Base-by-base conservation (phyloP, 352 stramenopile species). In the Albugo laibachii region DNA sequence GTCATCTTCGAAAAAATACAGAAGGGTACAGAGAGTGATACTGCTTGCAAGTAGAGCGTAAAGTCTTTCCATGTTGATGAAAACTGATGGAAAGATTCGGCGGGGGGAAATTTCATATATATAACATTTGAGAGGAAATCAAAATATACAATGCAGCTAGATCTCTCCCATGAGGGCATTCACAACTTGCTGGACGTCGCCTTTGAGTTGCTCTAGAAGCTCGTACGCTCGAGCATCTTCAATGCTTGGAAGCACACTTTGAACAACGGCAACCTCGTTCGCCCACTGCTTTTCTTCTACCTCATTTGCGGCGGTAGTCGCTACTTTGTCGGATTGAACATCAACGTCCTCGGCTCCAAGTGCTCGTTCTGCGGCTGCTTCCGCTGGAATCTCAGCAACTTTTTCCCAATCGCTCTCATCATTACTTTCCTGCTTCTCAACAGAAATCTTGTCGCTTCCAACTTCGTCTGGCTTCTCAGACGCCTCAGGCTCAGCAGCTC, bases 111-210 rank as follows among this genome's bases (percentile, higher is more conserved):
- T 10, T n/a, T 31, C 24, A 31, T 31, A 10, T 31, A 31, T 8
- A 31, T 31, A 31, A 31, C 8, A 31, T 31, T 31, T 31, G 24
- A 8, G 3, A 31, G 8, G 24, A 31, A 31, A 31, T 31, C 24
- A 31, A 31, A 31, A 31, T 31, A 31, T 31, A 31, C 24, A 43
- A 8, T 43, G n/a, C 36, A 51, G 61, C 67, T 82, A 83, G 62
- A 76, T 70, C 53, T 79, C 66, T 49, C 83, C 75, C 72, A 87
- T 84, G 24, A 91, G 44, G 35, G 69, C 60, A 65, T 91, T 86
- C 16, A 91, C 19, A 35, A 85, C 78, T 11, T 86, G 60, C 53
- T 84, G 58, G 41, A 91, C 71, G 48, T 91, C 79, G 58, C 78
- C 78, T 44, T 83, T 78, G 61, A 63, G 74, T 52, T 78, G 65